Evolutionary conservation across 1,139 yeast genomes (phyloP), one percentile per base, ranked within the genome.

Genomic region (Arxiozyma heterogenica): DNA sequence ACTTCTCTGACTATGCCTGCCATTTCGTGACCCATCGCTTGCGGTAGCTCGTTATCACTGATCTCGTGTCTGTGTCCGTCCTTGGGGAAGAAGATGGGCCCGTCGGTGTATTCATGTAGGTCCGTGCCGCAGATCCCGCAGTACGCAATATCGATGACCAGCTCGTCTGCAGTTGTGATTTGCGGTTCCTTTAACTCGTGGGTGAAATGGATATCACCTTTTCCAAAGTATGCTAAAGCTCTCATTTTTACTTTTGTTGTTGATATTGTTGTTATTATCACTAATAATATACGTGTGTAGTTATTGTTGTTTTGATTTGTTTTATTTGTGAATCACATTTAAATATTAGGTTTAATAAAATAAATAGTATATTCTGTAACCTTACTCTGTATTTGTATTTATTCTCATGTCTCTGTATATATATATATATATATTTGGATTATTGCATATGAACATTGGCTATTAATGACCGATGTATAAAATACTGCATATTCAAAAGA

Each of bases 11-110:
- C 75, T n/a, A 71, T 64, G 43, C 79, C 80, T n/a, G 75, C 64
- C 58, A 73, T 69, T 64, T 84, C 90, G 64, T 84, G 90, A 23
- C 90, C 90, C 69, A 84, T 61, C 2, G 74, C 68, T 53, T 72
- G 65, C 15, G 79, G 79, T 21, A 71, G 58, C 15, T 48, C 34
- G 23, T 61, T 58, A 12, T 72, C 72, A 2, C 76, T 71, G 46
- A 71, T 58, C 11, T 62, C 63, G 57, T 73, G 68, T 6, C 67
- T 67, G 7, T 63, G 64, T 11, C 68, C 70, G 48, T 66, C 65
- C 30, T 59, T 51, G 3, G 64, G 64, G 62, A 76, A 75, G 58
- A 79, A 78, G 54, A 76, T 75, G 20, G 83, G 82, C 1, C 79
- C 79, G 41, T 73, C 73, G 15, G 69, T 57, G 56, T 67, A 72